Conservation (phyloP, 345 rosid species). For the Anacardium occidentale region DNA sequence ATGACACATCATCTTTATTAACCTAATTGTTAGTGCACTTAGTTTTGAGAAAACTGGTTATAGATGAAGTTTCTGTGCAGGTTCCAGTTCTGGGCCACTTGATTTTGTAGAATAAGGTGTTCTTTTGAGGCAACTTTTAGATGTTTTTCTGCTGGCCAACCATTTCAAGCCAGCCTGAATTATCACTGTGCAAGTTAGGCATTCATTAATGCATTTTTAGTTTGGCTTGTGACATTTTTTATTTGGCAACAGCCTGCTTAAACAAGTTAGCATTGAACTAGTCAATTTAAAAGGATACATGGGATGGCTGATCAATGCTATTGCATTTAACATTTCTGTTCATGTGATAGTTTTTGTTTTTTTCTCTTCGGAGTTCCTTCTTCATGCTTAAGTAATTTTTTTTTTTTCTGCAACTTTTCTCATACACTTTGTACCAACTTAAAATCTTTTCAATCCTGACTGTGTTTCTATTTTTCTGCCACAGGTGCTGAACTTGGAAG, state of each 20-base stretch:
- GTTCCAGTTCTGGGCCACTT: background rate
- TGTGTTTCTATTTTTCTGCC: background rate
- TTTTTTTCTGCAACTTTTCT: background rate
- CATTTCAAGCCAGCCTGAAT: slow-evolving; percentile 11
- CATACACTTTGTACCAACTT: background rate
- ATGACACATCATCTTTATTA: too few relatives aligned
- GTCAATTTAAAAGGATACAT: background rate
- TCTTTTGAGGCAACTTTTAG: background rate
- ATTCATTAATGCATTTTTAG: background rate
- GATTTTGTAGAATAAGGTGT: background rate
- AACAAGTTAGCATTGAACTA: background rate
- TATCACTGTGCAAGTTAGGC: background rate
- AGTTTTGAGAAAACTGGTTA: background rate
- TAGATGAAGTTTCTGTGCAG: background rate
- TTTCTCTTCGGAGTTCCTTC: background rate
- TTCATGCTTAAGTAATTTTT: background rate
- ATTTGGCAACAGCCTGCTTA: background rate
- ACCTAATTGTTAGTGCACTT: too few relatives aligned
- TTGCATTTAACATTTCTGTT: background rate
- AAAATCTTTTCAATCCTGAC: background rate
- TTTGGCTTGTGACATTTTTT: background rate
- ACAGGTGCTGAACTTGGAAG: slow-evolving; percentile 78
- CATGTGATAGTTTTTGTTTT: background rate
- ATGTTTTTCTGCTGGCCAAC: background rate
- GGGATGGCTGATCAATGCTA: background rate